Percentiles rank a stretch among this genome's conserved stretches.
Evolutionary conservation across 768 basidiomycete genomes (phyloP).

Genomic region (Mycena vitilis): DNA sequence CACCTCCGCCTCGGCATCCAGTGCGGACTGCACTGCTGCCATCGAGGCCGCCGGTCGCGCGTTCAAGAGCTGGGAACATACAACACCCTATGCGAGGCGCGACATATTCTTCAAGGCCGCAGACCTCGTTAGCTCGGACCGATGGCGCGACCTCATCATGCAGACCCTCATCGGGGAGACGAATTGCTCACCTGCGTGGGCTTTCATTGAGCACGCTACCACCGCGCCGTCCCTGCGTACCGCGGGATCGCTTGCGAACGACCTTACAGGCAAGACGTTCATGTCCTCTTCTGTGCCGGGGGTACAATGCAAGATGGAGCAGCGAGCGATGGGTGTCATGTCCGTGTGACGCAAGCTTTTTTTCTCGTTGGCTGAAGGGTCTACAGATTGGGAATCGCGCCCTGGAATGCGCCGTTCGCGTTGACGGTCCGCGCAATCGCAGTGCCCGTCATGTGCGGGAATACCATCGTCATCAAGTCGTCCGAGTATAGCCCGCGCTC

Average conservation of each 20-base stretch:
- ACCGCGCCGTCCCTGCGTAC: constrained; percentile 39
- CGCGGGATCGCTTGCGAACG: constrained; percentile 48
- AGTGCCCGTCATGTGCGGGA: constrained; percentile 64
- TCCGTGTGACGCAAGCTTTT: constrained; percentile 41
- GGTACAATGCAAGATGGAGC: constrained; percentile 55
- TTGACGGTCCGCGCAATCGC: constrained; percentile 59
- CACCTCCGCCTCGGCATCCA: constrained; percentile 57
- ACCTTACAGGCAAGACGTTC: constrained; percentile 57
- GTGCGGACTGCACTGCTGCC: constrained; percentile 57
- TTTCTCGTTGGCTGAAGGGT: not conserved
- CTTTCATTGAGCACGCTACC: constrained; percentile 41
- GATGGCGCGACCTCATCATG: constrained; percentile 50
- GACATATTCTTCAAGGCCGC: constrained; percentile 62
- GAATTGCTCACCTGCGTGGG: constrained; percentile 41
- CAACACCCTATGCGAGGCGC: constrained; percentile 49
- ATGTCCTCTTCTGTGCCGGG: constrained; percentile 56
- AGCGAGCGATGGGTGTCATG: constrained; percentile 66
- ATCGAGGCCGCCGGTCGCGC: constrained; percentile 58
- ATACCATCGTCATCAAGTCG: constrained; percentile 64
- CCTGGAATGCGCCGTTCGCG: constrained; percentile 66
- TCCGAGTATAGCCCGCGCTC: constrained; percentile 63
- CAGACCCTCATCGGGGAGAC: constrained; percentile 53
- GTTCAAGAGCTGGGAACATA: constrained; percentile 61
- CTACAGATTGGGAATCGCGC: constrained; percentile 64
- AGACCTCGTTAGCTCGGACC: constrained; percentile 55